phyloP scores from a whole-genome alignment of 2,329 filamentous ascomycete species.

The Huntiella abstrusa region DNA sequence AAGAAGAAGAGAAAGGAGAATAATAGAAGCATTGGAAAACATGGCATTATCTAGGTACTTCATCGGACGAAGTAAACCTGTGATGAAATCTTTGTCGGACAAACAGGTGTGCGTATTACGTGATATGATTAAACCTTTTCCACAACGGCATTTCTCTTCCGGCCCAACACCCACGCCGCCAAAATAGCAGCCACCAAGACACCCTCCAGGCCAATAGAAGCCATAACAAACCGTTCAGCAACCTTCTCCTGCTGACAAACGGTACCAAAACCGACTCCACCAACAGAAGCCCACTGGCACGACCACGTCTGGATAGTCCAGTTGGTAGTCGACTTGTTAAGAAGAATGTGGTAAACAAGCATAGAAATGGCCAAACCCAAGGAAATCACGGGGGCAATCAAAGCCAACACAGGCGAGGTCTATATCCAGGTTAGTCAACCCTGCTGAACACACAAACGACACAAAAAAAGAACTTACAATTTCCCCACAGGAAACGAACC shows the following conservation, averaged over 20 bases:
- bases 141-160: background rate
- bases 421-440: conserved; percentile 9
- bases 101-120: no score
- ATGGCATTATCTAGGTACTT: no score
- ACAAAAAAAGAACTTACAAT: conserved; percentile 23
- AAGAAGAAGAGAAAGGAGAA: no score
- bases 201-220: conserved; percentile 38
- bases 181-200: conserved; percentile 27
- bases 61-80: no score
- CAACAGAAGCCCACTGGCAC: conserved; percentile 36
- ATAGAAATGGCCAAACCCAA: conserved; percentile 34
- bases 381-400: conserved; percentile 17
- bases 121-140: background rate
- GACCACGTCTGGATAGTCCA: conserved; percentile 41
- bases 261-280: conserved; percentile 33
- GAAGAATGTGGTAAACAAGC: conserved; percentile 19
- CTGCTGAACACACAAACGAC: background rate
- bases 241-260: conserved; percentile 38
- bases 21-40: no score
- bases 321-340: background rate
- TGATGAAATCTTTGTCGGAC: no score
- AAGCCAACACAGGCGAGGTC: conserved; percentile 9
- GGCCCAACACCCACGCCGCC: conserved; percentile 16
- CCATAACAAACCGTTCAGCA: conserved; percentile 32
- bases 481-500: conserved; percentile 29